Evolutionary conservation across 495 filamentous ascomycete genomes (phyloP).

Genomic region (Cercophora samala): DNA sequence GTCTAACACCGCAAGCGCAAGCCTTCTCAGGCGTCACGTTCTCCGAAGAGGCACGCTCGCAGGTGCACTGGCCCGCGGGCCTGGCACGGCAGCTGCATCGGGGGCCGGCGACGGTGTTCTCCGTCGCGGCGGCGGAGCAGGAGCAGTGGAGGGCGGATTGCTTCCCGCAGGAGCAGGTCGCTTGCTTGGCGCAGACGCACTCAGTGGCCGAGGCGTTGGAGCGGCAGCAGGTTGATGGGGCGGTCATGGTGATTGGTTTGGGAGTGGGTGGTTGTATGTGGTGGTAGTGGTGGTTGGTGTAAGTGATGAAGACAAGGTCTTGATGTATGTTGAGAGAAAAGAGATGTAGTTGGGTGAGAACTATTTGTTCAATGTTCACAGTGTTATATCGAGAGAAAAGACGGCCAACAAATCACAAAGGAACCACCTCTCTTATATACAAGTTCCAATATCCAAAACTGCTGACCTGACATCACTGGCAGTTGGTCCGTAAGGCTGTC

Average conservation of each 20-base stretch:
- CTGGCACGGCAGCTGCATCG: conserved; percentile 79
- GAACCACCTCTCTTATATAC: conserved; percentile 21
- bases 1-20: conserved; percentile 76
- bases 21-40: conserved; percentile 56
- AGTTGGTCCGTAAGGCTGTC: conserved; percentile 17
- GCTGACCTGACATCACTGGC: conserved; percentile 9
- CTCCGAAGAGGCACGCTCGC: conserved; percentile 69
- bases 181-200: conserved; percentile 54
- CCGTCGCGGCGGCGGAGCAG: conserved; percentile 71
- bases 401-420: neutral
- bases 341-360: conserved; percentile 2
- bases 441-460: neutral
- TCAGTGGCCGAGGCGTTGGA: conserved; percentile 38
- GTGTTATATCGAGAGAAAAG: neutral
- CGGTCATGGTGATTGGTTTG: conserved; percentile 30
- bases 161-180: conserved; percentile 84
- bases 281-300: neutral
- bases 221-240: conserved; percentile 43
- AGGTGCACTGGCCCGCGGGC: conserved; percentile 77
- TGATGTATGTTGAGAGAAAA: neutral
- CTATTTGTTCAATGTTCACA: neutral
- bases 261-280: conserved; percentile 9
- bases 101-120: conserved; percentile 71
- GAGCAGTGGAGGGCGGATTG: conserved; percentile 79
- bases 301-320: neutral